These are phyloP conservation scores for Rhypophila decipiens DNA, from an alignment of 495 filamentous ascomycete species.

Conservation along the genomic window DNA sequence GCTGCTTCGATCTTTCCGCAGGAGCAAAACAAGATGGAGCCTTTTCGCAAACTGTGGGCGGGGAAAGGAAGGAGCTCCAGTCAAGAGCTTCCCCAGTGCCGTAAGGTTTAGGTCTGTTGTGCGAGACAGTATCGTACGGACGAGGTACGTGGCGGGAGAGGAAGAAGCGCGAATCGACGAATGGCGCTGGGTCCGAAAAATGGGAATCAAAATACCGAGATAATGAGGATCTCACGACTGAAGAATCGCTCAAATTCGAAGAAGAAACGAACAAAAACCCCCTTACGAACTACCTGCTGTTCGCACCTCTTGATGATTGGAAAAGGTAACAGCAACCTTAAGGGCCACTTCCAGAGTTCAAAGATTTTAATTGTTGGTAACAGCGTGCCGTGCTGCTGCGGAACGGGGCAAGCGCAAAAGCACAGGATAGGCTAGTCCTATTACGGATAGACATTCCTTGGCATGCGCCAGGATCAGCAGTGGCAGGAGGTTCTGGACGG, in stretches of 20 bases:
- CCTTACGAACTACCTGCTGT: slow-evolving; percentile 8
- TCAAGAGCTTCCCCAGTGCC: background rate
- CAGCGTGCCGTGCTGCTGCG: background rate
- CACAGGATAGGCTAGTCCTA: background rate
- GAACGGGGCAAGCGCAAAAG: slow-evolving; percentile 6
- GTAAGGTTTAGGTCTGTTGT: too few species aligned
- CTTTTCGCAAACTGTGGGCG: background rate
- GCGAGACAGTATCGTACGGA: background rate
- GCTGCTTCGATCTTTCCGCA: background rate
- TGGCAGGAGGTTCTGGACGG: background rate
- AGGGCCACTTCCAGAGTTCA: slow-evolving; percentile 5
- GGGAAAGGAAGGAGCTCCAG: background rate
- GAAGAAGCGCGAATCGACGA: background rate
- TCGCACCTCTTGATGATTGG: slow-evolving; percentile 6
- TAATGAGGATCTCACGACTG: too few species aligned
- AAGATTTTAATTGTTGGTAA: slow-evolving; percentile 7
- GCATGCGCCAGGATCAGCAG: background rate
- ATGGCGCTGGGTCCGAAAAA: background rate
- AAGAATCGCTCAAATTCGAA: background rate
- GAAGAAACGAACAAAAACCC: slow-evolving; percentile 5
- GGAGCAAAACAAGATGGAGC: background rate
- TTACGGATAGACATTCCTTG: background rate
- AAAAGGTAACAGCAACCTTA: background rate
- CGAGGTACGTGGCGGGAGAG: background rate
- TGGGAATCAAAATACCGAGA: too few species aligned